Evolutionary conservation across 2,329 filamentous ascomycete genomes (phyloP), one percentile per base, ranked within the genome.

Genomic region (Coleophoma eucalyptorum): DNA sequence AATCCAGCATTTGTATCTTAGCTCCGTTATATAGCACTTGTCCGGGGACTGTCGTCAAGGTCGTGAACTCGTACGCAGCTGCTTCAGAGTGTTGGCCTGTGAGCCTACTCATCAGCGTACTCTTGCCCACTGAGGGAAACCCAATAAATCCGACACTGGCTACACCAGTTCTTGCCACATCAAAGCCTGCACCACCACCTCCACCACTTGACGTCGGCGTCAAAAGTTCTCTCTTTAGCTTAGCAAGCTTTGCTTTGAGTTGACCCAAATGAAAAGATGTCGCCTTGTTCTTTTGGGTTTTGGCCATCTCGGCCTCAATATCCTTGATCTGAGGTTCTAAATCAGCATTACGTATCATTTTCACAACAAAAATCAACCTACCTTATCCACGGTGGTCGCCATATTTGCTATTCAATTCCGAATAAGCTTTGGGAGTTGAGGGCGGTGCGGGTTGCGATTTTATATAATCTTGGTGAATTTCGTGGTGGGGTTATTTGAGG

Each of bases 1-100:
- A 78, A 80, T 99, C 94, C 57, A 99, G 89, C 74, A 99, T 97
- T 72, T 99, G 94, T 62, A 99, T 87, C 64, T 96, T 96, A 44
- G 94, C 94, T 52, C 93, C 94, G 66, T 99, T 97, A 74, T 97
- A 97, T 62, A 87, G 75, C 55, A 99, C 91, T 75, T 97, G 94
- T 49, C 94, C 94, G 40, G 94, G 94, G 45, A 99, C 94, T 43
- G 93, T 97, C 34, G 94, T 99, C 69, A 99, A 79, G 49, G 94
- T 99, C 58, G 94, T 99, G 76, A 99, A 99, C 69, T 99, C 94
- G 73, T 99, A 99, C 48, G 93, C 94, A 16, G 94, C 94, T 50
- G 85, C 93, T 78, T 99, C 94, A 2, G 93, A 97, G 69, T 99
- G 93, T 72, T 97, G 93, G 48, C 94, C 94, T 41, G 94, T 99